These are phyloP conservation scores for Anethum foeniculum DNA, from an alignment of 140 eudicot species.

Conservation along the genomic window DNA sequence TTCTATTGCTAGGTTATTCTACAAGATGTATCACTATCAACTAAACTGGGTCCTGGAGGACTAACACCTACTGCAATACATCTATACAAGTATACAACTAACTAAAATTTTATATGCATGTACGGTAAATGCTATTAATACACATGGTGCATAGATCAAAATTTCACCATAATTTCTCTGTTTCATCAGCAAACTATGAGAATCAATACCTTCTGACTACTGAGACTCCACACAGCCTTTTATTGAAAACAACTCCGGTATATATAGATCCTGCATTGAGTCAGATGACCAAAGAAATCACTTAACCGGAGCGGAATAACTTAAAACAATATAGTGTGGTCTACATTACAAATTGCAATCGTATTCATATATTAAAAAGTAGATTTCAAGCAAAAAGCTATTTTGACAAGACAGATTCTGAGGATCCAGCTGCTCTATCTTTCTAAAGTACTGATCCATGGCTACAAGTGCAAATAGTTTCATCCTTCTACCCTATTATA, in stretches of 20 bases:
- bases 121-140: not conserved
- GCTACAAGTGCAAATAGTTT: not conserved
- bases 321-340: not conserved
- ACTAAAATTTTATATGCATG: not conserved
- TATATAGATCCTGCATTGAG: slow-evolving; percentile 68
- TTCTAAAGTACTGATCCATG: not conserved
- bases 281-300: not conserved
- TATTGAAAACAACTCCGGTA: slow-evolving; percentile 78
- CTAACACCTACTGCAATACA: no score
- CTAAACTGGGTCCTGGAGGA: not conserved
- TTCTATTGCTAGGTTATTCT: not conserved
- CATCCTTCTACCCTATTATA: not conserved
- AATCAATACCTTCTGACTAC: slow-evolving; percentile 67
- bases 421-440: slow-evolving; percentile 1
- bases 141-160: not conserved
- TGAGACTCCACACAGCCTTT: slow-evolving; percentile 83
- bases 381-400: not conserved
- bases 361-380: not conserved
- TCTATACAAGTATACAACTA: not conserved
- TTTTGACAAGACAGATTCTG: not conserved
- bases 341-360: not conserved
- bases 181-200: not conserved
- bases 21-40: not conserved
- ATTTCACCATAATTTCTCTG: not conserved
- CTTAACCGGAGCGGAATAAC: not conserved